These are phyloP conservation scores for Podospora fimiseda DNA, from an alignment of 495 filamentous ascomycete species.

Conservation along the genomic window DNA sequence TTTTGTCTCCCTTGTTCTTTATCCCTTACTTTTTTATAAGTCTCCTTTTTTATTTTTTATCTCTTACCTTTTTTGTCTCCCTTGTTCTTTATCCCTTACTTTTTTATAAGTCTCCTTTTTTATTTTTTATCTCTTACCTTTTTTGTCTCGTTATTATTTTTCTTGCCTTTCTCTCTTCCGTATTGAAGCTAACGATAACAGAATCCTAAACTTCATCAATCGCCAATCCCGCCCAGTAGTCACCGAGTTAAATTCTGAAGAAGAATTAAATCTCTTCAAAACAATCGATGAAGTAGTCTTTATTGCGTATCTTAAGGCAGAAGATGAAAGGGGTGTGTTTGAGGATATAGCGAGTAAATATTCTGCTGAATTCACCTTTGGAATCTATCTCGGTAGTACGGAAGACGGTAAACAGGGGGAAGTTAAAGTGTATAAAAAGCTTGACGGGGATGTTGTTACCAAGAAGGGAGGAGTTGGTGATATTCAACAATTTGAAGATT, in stretches of 20 bases:
- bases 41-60: slow-evolving; percentile 1
- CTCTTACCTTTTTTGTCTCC: not conserved
- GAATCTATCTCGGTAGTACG: slow-evolving; percentile 18
- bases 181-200: slow-evolving; percentile 17
- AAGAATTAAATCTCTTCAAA: slow-evolving; percentile 27
- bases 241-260: slow-evolving; percentile 15
- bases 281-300: slow-evolving; percentile 32
- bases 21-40: slow-evolving; percentile 2
- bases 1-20: not conserved
- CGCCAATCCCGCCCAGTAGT: slow-evolving; percentile 27
- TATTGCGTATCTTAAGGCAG: slow-evolving; percentile 28
- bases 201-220: slow-evolving; percentile 28
- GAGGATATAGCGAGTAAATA: slow-evolving; percentile 25
- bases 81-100: not conserved
- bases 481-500: slow-evolving; percentile 22
- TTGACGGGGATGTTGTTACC: slow-evolving; percentile 26
- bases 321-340: slow-evolving; percentile 14
- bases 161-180: too few relatives aligned
- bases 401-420: slow-evolving; percentile 10
- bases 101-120: slow-evolving; percentile 6
- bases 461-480: slow-evolving; percentile 13
- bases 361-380: slow-evolving; percentile 35
- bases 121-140: not conserved
- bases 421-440: slow-evolving; percentile 22
- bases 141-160: not conserved